These are phyloP conservation scores for Neodidymelliopsis sp. DNA, from an alignment of 2,329 filamentous ascomycete species.

Conservation along the genomic window DNA sequence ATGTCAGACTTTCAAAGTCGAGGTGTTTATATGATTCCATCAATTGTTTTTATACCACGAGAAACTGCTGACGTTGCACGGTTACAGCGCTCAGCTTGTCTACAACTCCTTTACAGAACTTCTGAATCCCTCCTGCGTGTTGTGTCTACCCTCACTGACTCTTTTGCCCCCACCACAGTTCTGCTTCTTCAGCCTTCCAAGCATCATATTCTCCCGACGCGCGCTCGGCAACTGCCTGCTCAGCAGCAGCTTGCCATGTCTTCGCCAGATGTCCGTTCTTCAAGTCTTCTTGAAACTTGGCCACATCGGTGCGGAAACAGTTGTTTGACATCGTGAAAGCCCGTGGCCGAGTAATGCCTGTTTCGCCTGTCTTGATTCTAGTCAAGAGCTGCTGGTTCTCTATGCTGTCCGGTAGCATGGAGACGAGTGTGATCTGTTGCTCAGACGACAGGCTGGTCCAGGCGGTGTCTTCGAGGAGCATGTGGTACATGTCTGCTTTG, in stretches of 20 bases:
- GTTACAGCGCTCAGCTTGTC: too few species aligned
- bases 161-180: slow-evolving; percentile 66
- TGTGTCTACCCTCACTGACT: slow-evolving; percentile 47
- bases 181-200: slow-evolving; percentile 62
- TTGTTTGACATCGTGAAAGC: slow-evolving; percentile 45
- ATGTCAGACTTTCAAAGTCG: too few species aligned
- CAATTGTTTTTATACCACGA: too few species aligned
- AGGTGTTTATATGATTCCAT: too few species aligned
- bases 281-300: slow-evolving; percentile 65
- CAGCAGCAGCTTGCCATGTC: slow-evolving; percentile 64
- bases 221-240: slow-evolving; percentile 60
- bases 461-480: slow-evolving; percentile 39
- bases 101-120: too few species aligned
- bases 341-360: slow-evolving; percentile 27
- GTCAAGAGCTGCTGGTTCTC: slow-evolving; percentile 27
- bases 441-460: slow-evolving; percentile 39
- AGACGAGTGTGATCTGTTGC: slow-evolving; percentile 32
- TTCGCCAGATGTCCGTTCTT: slow-evolving; percentile 63
- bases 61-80: too few species aligned
- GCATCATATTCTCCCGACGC: slow-evolving; percentile 63
- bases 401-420: slow-evolving; percentile 30
- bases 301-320: slow-evolving; percentile 61
- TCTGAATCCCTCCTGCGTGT: too few species aligned
- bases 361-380: slow-evolving; percentile 23
- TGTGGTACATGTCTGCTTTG: slow-evolving; percentile 45